Percentiles rank a stretch among this genome's conserved stretches.
These are phyloP conservation scores for Pythium oligandrum DNA, from an alignment of 352 stramenopile genomes.

Conservation along the genomic window DNA sequence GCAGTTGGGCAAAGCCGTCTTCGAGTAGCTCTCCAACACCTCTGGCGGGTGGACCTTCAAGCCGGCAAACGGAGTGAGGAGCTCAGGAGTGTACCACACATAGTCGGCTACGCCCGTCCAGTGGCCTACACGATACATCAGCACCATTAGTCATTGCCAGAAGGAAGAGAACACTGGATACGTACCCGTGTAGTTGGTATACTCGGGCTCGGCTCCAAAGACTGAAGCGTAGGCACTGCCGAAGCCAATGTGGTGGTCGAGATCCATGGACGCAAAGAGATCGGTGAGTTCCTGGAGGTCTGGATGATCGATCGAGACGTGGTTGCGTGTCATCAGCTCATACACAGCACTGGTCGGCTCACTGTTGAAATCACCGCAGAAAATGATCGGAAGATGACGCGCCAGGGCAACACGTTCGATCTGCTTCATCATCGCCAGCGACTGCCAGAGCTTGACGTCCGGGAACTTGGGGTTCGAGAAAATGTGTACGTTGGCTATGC, in stretches of 20 bases:
- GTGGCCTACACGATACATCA: conserved; percentile 76
- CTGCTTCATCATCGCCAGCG: conserved; percentile 83
- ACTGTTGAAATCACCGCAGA: conserved; percentile 99
- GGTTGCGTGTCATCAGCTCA: conserved; percentile 92
- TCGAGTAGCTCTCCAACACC: conserved; percentile 83
- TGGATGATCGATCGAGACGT: conserved; percentile 84
- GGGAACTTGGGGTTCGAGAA: conserved; percentile 98
- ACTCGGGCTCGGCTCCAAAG: conserved; percentile 94
- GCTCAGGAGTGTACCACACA: conserved; percentile 95
- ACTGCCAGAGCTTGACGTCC: conserved; percentile 99
- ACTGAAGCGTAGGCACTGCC: conserved; percentile 94
- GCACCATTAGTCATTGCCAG: conserved; percentile 36
- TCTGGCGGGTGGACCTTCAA: conserved; percentile 91
- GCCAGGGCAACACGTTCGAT: conserved; percentile 67
- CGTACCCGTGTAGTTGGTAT: conserved; percentile 97
- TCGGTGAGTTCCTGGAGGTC: conserved; percentile 69
- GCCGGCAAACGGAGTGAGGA: conserved; percentile 90
- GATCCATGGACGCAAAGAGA: conserved; percentile 55
- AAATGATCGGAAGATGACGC: conserved; percentile 90
- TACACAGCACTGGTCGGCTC: conserved; percentile 96
- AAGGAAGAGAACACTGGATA: conserved; percentile 2
- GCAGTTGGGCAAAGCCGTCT: conserved; percentile 93
- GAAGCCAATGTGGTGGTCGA: conserved; percentile 93
- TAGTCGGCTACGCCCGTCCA: conserved; percentile 98
- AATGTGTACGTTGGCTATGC: conserved; percentile 97